These are phyloP conservation scores for Zygosaccharomyces kombuchaensis DNA, from an alignment of 805 yeast species.

Conservation along the genomic window DNA sequence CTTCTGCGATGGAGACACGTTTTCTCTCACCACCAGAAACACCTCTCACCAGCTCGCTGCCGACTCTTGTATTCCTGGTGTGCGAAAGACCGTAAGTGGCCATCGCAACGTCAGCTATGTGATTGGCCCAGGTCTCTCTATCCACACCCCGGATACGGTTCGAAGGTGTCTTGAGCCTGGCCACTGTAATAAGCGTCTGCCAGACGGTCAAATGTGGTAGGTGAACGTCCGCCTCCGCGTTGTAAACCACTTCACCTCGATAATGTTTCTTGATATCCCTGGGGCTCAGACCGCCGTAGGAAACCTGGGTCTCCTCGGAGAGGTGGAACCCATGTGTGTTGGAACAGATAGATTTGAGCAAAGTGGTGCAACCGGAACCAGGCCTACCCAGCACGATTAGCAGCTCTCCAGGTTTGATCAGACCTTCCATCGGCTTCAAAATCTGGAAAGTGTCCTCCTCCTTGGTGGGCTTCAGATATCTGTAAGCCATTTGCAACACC, in stretches of 20 bases:
- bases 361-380: constrained; percentile 73
- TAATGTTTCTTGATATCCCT: constrained; percentile 47
- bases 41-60: constrained; percentile 61
- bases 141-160: constrained; percentile 57
- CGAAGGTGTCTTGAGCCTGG: constrained; percentile 56
- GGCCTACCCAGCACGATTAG: constrained; percentile 72
- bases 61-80: constrained; percentile 56
- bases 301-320: constrained; percentile 42
- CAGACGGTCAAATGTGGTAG: constrained; percentile 66
- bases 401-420: constrained; percentile 57
- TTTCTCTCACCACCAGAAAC: constrained; percentile 85
- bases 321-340: constrained; percentile 58
- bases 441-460: constrained; percentile 42
- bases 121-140: constrained; percentile 52
- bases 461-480: constrained; percentile 23
- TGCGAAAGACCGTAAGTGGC: constrained; percentile 58
- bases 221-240: constrained; percentile 65
- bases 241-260: constrained; percentile 67
- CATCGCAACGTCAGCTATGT: constrained; percentile 50
- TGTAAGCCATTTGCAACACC: constrained; percentile 19
- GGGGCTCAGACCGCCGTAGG: constrained; percentile 54
- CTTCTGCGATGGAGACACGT: constrained; percentile 80
- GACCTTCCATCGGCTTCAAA: constrained; percentile 62
- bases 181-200: constrained; percentile 60
- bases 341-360: constrained; percentile 54